These are phyloP conservation scores for Limnomonas spitsbergensis DNA, from an alignment of 139 green algal genomes.

Conservation along the genomic window DNA sequence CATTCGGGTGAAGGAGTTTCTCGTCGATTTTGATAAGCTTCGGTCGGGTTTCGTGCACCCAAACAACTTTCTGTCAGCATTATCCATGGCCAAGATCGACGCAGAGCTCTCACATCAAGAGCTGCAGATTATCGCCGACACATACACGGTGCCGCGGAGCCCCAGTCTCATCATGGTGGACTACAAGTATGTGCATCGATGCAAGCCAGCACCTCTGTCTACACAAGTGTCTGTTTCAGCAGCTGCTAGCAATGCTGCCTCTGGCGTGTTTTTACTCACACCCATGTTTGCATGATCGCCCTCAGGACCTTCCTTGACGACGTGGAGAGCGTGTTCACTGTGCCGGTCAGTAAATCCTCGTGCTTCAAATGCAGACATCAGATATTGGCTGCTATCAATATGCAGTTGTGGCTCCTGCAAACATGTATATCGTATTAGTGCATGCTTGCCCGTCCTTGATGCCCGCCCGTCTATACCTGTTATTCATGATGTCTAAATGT, in stretches of 20 bases:
- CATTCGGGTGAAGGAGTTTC: constrained; percentile 62
- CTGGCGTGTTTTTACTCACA: not conserved
- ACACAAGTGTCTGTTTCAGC: constrained; percentile 7
- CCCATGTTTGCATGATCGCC: constrained; percentile 42
- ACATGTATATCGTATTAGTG: no score
- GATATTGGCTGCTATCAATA: no score
- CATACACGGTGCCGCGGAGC: constrained; percentile 41
- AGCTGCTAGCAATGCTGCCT: not conserved
- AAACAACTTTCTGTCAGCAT: constrained; percentile 60
- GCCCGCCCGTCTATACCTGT: no score
- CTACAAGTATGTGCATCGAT: no score
- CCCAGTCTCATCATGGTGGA: constrained; percentile 37
- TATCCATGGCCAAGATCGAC: constrained; percentile 61
- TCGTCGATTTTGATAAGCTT: constrained; percentile 73
- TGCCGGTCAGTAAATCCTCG: constrained; percentile 34
- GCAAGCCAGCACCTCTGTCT: constrained; percentile 8
- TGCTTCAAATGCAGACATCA: not conserved
- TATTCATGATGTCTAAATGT: no score
- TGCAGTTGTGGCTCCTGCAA: no score
- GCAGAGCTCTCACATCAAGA: constrained; percentile 45
- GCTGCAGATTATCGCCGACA: constrained; percentile 52
- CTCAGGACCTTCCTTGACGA: constrained; percentile 54
- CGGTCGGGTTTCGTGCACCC: constrained; percentile 56
- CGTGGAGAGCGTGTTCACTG: constrained; percentile 64
- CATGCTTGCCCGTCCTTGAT: no score